Evolutionary conservation across 805 yeast species (phyloP), one percentile per base, ranked within the genome.

Genomic region (Tetrapisispora fleetii): DNA sequence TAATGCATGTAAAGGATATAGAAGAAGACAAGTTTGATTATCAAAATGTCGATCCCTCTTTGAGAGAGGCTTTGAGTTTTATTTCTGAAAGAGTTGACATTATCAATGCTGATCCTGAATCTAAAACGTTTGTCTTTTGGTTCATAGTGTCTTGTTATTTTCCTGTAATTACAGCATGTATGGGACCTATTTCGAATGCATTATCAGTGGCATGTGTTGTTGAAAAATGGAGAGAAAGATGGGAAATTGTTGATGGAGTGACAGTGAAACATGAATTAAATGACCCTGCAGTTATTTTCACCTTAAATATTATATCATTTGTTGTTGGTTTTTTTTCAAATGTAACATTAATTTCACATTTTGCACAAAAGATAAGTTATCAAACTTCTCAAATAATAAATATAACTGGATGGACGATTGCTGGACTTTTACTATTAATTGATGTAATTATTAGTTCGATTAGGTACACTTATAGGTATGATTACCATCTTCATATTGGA

Each of bases 171-270:
- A 80, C 90, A 1, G 88, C 91, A 5, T 84, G 91, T 54, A 57
- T 81, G 36, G 95, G 93, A 0, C 95, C 95, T 0, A 56, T 87
- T 27, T 81, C 91, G 7, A 85, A 85, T 55, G 75, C 85, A 73
- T 73, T 80, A 39, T 83, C 91, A 0, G 70, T 85, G 5, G 80
- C 84, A 1, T 86, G 90, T 6, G 71, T 85, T 16, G 79, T 81
- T 0, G 81, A 83, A 49, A 71, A 74, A 43, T 87, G 96, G 96
- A 63, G 82, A 46, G 41, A 58, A 5, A 60, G 63, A 14, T 49
- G 46, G 22, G 36, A 30, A 22, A 59, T 54, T 3, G 37, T 38
- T 5, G 46, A 45, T 40, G 54, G 52, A 4, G 45, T 18, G 3
- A 32, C 28, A 9, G 52, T n/a, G 64, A 67, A 28, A 2, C 18